Base-by-base conservation (phyloP, 306 rosid genomes). In the Senna tora region DNA sequence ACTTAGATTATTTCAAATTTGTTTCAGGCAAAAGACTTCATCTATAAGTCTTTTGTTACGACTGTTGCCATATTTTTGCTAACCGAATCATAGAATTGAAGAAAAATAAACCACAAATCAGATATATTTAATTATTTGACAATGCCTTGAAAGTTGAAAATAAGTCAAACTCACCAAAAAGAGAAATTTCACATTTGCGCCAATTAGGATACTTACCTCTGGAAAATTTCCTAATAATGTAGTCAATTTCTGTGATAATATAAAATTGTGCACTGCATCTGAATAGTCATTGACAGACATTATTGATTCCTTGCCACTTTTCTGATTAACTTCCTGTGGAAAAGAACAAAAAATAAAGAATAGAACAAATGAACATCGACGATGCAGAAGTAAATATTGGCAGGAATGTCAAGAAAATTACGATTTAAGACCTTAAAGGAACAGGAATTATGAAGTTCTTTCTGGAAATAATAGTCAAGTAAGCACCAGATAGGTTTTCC, bases 401-500 rank as follows among this genome's bases (percentile, higher is more conserved):
- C 42, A 74, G 75, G 45, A 43, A 74, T 9, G 63, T 28, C 69
- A 52, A 76, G 58, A 76, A 70, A 56, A 65, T 74, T 15, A 81
- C 74, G 71, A 89, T 64, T 80, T 9, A 83, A 76, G 67, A 93
- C 98, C 97, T 89, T 87, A 47, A 77, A 51, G 39, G 89, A 86
- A 72, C 84, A 76, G 39, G 93, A 72, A 80, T 83, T 81, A 64
- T 70, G 78, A 79, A 93, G 87, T 80, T 93, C 94, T 81, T 84
- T 89, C 66, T 87, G 90, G 75, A 91, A 90, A 83, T 91, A 89
- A 74, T 89, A 84, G 73, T 93, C 97, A 65, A 93, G 98, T 75
- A 93, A 71, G 87, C 98, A 93, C 97, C 98, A 93, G 76, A 93
- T 83, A 39, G 96, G 97, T 86, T 91, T 93, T 85, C 98, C 98